Percentiles rank a stretch among this genome's conserved stretches.
Conservation (phyloP, 768 basidiomycete species). For the Pulveroboletus sp. region DNA sequence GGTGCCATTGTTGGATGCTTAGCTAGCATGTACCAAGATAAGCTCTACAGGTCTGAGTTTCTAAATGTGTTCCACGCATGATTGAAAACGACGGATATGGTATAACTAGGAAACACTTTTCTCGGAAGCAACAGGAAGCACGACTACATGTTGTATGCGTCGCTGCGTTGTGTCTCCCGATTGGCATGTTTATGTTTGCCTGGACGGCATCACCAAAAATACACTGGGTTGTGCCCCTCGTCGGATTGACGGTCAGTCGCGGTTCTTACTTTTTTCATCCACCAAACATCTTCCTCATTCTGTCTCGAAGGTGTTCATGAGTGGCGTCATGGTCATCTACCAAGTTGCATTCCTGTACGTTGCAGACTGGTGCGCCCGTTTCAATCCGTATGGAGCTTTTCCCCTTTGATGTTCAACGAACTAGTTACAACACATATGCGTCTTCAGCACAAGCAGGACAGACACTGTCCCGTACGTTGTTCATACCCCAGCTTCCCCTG, state of each 20-base stretch:
- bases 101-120: conserved; percentile 21
- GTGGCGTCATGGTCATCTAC: conserved; percentile 27
- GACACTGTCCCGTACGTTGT: conserved; percentile 39
- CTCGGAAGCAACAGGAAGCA: conserved; percentile 44
- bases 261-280: background rate
- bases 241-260: conserved; percentile 20
- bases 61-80: conserved; percentile 5
- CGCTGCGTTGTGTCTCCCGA: conserved; percentile 49
- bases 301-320: conserved; percentile 37
- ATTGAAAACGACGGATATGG: conserved; percentile 7
- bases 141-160: conserved; percentile 52
- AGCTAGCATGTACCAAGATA: conserved; percentile 44
- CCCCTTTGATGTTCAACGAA: background rate
- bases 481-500: background rate
- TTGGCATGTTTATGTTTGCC: conserved; percentile 64
- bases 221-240: conserved; percentile 49
- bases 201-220: conserved; percentile 56
- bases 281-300: background rate
- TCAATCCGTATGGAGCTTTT: background rate
- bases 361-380: conserved; percentile 42
- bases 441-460: conserved; percentile 54
- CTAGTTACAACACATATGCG: conserved; percentile 42
- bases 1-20: conserved; percentile 46
- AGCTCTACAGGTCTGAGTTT: conserved; percentile 38
- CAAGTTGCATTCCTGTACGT: conserved; percentile 45